phyloP scores from a whole-genome alignment of 495 filamentous ascomycete genomes.

The Penicillium pulvis region DNA sequence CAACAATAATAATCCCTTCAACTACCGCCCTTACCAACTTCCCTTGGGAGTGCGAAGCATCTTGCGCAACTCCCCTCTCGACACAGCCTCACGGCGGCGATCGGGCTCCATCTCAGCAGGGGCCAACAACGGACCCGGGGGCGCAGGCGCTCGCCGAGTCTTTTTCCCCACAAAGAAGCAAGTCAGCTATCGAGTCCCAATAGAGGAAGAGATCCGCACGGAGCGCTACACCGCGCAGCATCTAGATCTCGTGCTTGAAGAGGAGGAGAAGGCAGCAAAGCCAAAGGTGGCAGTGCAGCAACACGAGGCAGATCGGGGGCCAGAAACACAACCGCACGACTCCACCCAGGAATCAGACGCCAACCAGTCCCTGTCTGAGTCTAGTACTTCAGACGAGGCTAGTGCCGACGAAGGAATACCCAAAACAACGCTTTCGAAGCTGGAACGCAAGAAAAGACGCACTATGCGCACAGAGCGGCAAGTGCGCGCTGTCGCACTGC shows the following conservation, averaged over 20 bases:
- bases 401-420: conserved; percentile 18
- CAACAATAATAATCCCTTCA: conserved; percentile 26
- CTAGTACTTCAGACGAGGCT: conserved; percentile 46
- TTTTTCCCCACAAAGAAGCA: conserved; percentile 61
- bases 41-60: conserved; percentile 70
- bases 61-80: conserved; percentile 70
- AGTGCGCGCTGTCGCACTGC: conserved; percentile 44
- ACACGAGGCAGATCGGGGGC: conserved; percentile 6
- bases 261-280: conserved; percentile 6
- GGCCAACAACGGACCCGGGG: conserved; percentile 30
- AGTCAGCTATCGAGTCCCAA: conserved; percentile 53
- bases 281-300: conserved; percentile 8
- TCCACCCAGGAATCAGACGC: conserved; percentile 41
- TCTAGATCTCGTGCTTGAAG: conserved; percentile 24
- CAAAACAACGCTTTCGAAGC: conserved; percentile 17
- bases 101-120: conserved; percentile 44
- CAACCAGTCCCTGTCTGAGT: conserved; percentile 35
- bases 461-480: conserved; percentile 41
- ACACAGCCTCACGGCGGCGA: conserved; percentile 38
- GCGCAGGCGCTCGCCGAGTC: conserved; percentile 42
- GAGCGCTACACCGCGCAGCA: conserved; percentile 55
- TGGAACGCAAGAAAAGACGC: conserved; percentile 43
- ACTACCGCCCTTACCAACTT: conserved; percentile 61
- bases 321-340: conserved; percentile 29
- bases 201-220: conserved; percentile 59